Evolutionary conservation across 2,329 filamentous ascomycete genomes (phyloP).

Genomic region (Paecilomyces dactylethromorphus): DNA sequence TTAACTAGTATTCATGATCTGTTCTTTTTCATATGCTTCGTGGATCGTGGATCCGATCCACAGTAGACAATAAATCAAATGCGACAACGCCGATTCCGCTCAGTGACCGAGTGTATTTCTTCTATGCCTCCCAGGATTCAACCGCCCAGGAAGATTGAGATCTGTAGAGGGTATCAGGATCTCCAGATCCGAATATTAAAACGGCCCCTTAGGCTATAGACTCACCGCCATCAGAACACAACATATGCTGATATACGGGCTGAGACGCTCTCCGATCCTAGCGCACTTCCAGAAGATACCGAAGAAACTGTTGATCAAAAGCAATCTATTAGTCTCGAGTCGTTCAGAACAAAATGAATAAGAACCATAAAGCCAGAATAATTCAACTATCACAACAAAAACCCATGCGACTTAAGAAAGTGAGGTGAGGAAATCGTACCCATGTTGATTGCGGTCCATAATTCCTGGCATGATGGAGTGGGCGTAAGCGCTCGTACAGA

Average conservation of each 20-base stretch:
- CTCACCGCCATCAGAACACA: constrained; percentile 89
- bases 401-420: not conserved
- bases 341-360: not conserved
- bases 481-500: constrained; percentile 91
- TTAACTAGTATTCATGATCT: constrained; percentile 1
- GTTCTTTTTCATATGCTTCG: not conserved
- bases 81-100: constrained; percentile 1
- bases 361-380: not conserved
- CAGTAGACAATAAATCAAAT: not conserved
- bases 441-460: constrained; percentile 88
- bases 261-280: constrained; percentile 83
- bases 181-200: constrained; percentile 15
- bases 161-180: constrained; percentile 11
- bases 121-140: constrained; percentile 8
- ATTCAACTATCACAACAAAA: not conserved
- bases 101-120: not conserved
- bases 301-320: constrained; percentile 50
- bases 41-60: not conserved
- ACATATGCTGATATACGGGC: constrained; percentile 90
- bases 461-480: constrained; percentile 84
- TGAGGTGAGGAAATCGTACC: constrained; percentile 49
- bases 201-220: constrained; percentile 9
- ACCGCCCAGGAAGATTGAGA: constrained; percentile 32
- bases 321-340: constrained; percentile 4
- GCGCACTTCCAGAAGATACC: constrained; percentile 96